phyloP scores from a whole-genome alignment of 768 basidiomycete genomes.

The Termitomyces eurrhizus region DNA sequence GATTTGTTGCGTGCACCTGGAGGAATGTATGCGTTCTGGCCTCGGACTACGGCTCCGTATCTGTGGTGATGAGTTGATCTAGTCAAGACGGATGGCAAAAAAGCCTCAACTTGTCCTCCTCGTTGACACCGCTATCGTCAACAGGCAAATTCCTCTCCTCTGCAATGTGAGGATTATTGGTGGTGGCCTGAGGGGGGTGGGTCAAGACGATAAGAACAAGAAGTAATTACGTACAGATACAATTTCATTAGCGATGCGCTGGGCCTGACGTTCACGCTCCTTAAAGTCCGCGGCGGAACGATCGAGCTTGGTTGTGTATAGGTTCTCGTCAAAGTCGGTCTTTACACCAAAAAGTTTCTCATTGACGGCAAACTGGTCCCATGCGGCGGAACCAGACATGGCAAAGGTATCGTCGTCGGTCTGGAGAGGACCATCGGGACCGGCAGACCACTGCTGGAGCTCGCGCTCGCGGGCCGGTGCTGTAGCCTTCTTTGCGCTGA shows the following conservation, averaged over 20 bases:
- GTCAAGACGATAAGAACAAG: constrained; percentile 1
- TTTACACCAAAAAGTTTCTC: constrained; percentile 91
- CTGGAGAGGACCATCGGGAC: constrained; percentile 28
- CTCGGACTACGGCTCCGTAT: constrained; percentile 89
- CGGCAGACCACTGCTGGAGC: constrained; percentile 73
- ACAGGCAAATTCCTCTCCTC: constrained; percentile 75
- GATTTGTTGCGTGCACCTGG: constrained; percentile 88
- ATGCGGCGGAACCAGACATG: constrained; percentile 40
- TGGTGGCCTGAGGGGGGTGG: constrained; percentile 38
- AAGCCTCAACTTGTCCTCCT: constrained; percentile 87
- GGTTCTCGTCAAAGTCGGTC: constrained; percentile 88
- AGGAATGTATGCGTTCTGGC: constrained; percentile 88
- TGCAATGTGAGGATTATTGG: constrained; percentile 80
- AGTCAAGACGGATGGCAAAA: constrained; percentile 9
- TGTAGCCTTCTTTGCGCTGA: constrained; percentile 50
- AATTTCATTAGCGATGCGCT: constrained; percentile 88
- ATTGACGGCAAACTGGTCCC: constrained; percentile 95
- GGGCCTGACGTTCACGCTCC: constrained; percentile 84
- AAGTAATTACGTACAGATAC: constrained; percentile 54
- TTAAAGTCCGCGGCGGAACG: constrained; percentile 80
- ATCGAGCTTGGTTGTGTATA: constrained; percentile 93
- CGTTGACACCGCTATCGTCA: constrained; percentile 76
- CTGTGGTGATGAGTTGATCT: constrained; percentile 35
- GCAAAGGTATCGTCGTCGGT: constrained; percentile 75
- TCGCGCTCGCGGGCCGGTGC: constrained; percentile 59